Base-by-base conservation (phyloP, 345 rosid genomes). In the Adansonia digitata region DNA sequence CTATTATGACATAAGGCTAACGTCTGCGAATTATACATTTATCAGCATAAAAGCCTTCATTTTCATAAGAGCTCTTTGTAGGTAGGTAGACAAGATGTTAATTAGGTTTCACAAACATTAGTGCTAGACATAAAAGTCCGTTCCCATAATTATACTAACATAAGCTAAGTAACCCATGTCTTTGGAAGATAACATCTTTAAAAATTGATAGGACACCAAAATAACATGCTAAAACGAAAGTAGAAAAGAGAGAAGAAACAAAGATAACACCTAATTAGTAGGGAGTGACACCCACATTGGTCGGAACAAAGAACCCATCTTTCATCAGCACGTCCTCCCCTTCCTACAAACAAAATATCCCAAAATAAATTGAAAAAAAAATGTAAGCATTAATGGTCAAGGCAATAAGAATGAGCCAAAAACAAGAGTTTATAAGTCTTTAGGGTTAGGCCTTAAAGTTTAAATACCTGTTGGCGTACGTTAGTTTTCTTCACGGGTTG, bases 401-500 rank as follows among this genome's bases (percentile, higher is more conserved):
- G 29, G 42, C 4, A 5, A 2, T 2, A 13, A 12, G 18, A 8
- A 20, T n/a, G n/a, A n/a, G n/a, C n/a, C n/a, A n/a, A 53, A 6
- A 8, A 2, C 8, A 22, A 12, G 15, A 31, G 34, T 31, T 31
- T 3, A 56, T 0, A 5, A 17, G 20, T 15, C 8, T 22, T 65
- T 40, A 29, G 73, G 59, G 55, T 49, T 42, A 0, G 56, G 56
- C 7, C 56, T 51, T 51, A 20, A 14, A 24, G 5, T 34, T 61
- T 5, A 14, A 37, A 59, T 85, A 88, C 94, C 92, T 87, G 97
- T 79, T 86, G 94, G 85, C 86, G 89, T 77, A 86, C 68, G 83
- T 82, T 88, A 46, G 92, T 31, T 76, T 91, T 95, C 95, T 90
- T 95, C 93, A 86, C 92, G 89, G 97, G 90, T 79, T 93, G 98